A percentile compares a stretch with the other conserved stretches of the same genome.
These are phyloP conservation scores for Pyrenula aspistea DNA, from an alignment of 495 filamentous ascomycete genomes.

Conservation along the genomic window DNA sequence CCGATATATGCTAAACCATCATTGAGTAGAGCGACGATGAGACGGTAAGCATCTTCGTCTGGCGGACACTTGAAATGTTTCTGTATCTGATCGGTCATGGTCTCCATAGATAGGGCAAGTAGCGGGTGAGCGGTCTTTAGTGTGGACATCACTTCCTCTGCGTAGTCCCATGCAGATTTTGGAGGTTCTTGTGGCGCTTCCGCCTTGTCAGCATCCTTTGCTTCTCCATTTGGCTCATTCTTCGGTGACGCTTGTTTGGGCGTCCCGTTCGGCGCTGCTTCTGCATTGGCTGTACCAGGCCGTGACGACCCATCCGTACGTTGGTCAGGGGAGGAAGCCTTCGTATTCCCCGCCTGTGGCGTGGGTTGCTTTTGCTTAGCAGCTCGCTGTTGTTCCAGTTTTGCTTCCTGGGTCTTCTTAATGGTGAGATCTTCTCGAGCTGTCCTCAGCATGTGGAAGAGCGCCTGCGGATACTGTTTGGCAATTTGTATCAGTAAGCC, in stretches of 20 bases:
- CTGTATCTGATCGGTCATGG: conserved; percentile 96
- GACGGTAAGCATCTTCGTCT: conserved; percentile 92
- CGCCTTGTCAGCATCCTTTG: conserved; percentile 12
- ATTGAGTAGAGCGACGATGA: conserved; percentile 95
- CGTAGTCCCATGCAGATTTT: conserved; percentile 89
- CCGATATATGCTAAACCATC: conserved; percentile 84
- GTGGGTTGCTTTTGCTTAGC: conserved; percentile 31
- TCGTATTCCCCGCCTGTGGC: conserved; percentile 21
- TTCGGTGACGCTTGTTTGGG: conserved; percentile 16
- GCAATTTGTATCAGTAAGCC: conserved; percentile 83
- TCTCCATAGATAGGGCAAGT: conserved; percentile 94
- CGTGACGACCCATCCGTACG: conserved; percentile 21
- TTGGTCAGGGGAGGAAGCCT: conserved; percentile 25
- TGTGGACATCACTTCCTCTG: conserved; percentile 85
- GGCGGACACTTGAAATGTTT: conserved; percentile 98
- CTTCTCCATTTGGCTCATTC: conserved; percentile 10
- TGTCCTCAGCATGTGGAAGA: conserved; percentile 89
- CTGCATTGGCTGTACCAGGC: conserved; percentile 39
- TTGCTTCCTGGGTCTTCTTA: conserved; percentile 79
- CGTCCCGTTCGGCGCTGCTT: conserved; percentile 19
- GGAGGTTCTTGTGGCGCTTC: conserved; percentile 21
- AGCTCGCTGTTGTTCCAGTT: conserved; percentile 50
- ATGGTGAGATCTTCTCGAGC: conserved; percentile 87
- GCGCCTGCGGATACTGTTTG: conserved; percentile 82
- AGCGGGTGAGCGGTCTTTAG: conserved; percentile 95